These are phyloP conservation scores for grape (Vitis vinifera) DNA, from an alignment of 164 flowering plant genomes.

Conservation along the genomic window ASM3070453v1 NC_081805.1:26667501-26668000, in stretches of 20 bases:
- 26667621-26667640: slow-evolving; percentile 54
- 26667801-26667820: slow-evolving; percentile 74
- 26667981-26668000: slow-evolving; percentile 64
- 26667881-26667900: slow-evolving; percentile 78
- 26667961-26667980: slow-evolving; percentile 73
- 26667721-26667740: not conserved
- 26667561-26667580: slow-evolving; percentile 78
- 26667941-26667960: slow-evolving; percentile 77
- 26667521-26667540: slow-evolving; percentile 54
- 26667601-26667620: slow-evolving; percentile 60
- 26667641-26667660: slow-evolving; percentile 76
- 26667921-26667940: slow-evolving; percentile 34
- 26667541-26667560: slow-evolving; percentile 57
- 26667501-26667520: no score
- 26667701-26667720: slow-evolving; percentile 30
- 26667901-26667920: slow-evolving; percentile 49
- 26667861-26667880: slow-evolving; percentile 72
- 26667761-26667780: not conserved
- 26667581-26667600: slow-evolving; percentile 77
- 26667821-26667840: slow-evolving; percentile 68
- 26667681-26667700: slow-evolving; percentile 83
- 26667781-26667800: slow-evolving; percentile 35
- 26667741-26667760: not conserved
- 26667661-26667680: slow-evolving; percentile 70
- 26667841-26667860: slow-evolving; percentile 67